phyloP scores from a whole-genome alignment of 768 basidiomycete genomes.

The Russula olivacea region DNA sequence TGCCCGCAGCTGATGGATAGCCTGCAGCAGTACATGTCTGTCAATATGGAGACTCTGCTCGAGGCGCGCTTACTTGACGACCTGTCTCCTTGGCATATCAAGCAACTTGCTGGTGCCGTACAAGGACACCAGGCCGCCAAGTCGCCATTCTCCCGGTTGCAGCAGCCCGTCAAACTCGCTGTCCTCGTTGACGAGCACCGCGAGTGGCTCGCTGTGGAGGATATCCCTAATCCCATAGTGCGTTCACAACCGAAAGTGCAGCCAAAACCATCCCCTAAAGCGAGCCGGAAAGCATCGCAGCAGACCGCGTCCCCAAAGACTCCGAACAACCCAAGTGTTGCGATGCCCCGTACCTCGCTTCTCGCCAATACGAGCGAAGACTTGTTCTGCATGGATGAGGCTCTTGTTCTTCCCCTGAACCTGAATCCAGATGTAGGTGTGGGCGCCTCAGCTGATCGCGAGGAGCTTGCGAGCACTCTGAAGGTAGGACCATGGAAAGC shows the following conservation, averaged over 20 bases:
- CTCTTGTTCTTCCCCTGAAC: conserved; percentile 31
- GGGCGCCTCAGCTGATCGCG: conserved; percentile 3
- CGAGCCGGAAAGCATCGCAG: conserved; percentile 30
- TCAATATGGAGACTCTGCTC: conserved; percentile 82
- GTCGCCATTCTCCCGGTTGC: conserved; percentile 58
- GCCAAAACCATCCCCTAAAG: conserved; percentile 30
- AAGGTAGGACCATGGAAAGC: conserved; percentile 32
- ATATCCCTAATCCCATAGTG: conserved; percentile 56
- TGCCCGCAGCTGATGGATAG: conserved; percentile 60
- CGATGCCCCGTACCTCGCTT: conserved; percentile 26
- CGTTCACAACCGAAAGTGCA: conserved; percentile 27
- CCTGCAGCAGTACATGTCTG: conserved; percentile 71
- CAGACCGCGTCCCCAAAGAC: conserved; percentile 29
- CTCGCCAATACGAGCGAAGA: conserved; percentile 46
- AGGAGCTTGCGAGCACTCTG: background rate
- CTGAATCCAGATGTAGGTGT: conserved; percentile 14
- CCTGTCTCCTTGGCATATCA: conserved; percentile 56
- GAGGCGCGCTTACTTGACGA: conserved; percentile 78
- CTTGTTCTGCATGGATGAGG: conserved; percentile 80
- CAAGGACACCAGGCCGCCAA: conserved; percentile 55
- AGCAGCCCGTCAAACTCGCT: conserved; percentile 45
- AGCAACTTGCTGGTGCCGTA: conserved; percentile 57
- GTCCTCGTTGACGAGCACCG: conserved; percentile 46
- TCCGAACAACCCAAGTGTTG: conserved; percentile 26
- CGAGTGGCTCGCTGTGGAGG: conserved; percentile 66